phyloP scores from a whole-genome alignment of 805 yeast species.

The Ogataea glucozyma region DNA sequence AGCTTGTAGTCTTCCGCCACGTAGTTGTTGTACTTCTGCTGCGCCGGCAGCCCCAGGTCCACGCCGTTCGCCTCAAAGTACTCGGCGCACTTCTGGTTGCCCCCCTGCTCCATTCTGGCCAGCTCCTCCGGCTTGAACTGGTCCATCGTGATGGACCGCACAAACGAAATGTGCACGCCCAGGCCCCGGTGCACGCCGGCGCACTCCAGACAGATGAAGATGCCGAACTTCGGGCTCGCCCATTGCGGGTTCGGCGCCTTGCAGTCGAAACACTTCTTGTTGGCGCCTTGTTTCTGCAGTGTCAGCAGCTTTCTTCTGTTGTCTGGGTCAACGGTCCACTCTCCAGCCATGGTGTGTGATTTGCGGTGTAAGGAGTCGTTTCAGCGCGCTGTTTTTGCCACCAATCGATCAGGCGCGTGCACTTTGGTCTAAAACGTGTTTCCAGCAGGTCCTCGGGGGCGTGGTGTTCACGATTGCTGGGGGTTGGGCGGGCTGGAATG shows the following conservation, averaged over 20 bases:
- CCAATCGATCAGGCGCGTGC: no score
- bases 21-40: conserved; percentile 78
- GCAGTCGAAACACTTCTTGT: conserved; percentile 92
- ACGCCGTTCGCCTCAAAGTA: conserved; percentile 76
- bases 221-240: conserved; percentile 98
- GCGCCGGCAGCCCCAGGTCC: conserved; percentile 61
- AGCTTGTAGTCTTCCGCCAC: conserved; percentile 95
- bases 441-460: no score
- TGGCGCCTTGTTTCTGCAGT: conserved; percentile 78
- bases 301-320: conserved; percentile 76
- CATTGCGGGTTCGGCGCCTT: conserved; percentile 96
- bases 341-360: conserved; percentile 43
- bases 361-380: background rate
- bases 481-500: no score
- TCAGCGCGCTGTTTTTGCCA: no score
- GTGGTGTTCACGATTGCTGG: no score
- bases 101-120: conserved; percentile 89
- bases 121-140: conserved; percentile 95
- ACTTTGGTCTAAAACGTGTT: no score
- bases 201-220: conserved; percentile 95
- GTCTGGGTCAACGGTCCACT: conserved; percentile 93
- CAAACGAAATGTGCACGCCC: conserved; percentile 96
- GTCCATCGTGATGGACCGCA: conserved; percentile 96
- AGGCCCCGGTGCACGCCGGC: conserved; percentile 96
- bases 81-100: conserved; percentile 71